Percentiles rank a stretch among this genome's conserved stretches.
Evolutionary conservation across 306 rosid genomes (phyloP).

Genomic region (Quercus aquifolioides): DNA sequence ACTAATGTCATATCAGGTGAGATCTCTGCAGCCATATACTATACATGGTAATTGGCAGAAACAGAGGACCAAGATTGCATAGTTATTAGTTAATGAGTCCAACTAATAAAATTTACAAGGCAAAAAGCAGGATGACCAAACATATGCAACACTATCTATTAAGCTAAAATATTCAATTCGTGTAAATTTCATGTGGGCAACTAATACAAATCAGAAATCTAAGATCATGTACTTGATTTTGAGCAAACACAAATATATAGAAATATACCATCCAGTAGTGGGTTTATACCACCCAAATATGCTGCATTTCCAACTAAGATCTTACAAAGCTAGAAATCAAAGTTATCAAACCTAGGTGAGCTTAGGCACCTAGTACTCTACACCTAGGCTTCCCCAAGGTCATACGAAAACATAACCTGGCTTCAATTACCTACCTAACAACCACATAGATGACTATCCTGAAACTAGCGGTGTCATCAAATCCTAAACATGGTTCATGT

Average conservation of each 20-base stretch:
- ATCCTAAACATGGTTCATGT: no score
- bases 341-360: background rate
- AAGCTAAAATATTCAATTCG: background rate
- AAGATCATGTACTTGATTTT: background rate
- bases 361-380: background rate
- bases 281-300: background rate
- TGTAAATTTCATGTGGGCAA: background rate
- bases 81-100: background rate
- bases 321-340: background rate
- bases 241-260: background rate
- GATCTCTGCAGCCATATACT: background rate
- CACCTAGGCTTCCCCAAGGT: background rate
- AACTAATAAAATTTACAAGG: conserved; percentile 3
- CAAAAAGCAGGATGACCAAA: background rate
- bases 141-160: background rate
- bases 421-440: background rate
- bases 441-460: background rate
- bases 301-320: background rate
- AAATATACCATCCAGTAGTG: background rate
- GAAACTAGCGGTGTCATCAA: background rate
- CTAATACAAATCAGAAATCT: background rate
- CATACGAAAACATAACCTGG: background rate
- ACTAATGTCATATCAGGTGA: background rate
- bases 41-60: background rate
- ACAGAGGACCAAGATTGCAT: background rate